Evolutionary conservation across 140 eudicot genomes (phyloP).

Genomic region (Senecio squalidus): DNA sequence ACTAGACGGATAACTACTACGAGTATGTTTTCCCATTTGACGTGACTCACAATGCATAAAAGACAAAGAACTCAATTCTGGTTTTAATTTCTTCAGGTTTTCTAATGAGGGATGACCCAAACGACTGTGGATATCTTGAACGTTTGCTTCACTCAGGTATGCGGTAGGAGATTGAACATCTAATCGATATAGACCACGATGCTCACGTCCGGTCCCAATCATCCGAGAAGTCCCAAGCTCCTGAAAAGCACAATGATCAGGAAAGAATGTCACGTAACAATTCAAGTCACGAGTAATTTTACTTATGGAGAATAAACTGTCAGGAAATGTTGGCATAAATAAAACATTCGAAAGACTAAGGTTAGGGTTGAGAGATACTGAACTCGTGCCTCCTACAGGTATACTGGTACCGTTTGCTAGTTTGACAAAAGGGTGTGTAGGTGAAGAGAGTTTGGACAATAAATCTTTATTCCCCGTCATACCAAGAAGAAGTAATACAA

Average conservation of each 20-base stretch:
- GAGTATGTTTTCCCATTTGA: not conserved
- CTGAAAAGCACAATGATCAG: not conserved
- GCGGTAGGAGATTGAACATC: not conserved
- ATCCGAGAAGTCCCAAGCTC: not conserved
- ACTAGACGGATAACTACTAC: not conserved
- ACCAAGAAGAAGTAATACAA: not conserved
- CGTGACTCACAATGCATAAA: not conserved
- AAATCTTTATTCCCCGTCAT: not conserved
- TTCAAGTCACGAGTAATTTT: not conserved
- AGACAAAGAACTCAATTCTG: not conserved
- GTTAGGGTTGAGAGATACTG: not conserved
- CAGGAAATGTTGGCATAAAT: not conserved
- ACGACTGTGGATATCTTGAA: not conserved
- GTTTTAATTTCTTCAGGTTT: not conserved
- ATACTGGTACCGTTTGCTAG: not conserved
- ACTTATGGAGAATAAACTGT: not conserved
- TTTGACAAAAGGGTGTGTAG: not conserved
- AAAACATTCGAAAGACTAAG: not conserved
- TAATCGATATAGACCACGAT: not conserved
- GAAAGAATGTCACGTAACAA: not conserved
- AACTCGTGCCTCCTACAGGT: not conserved
- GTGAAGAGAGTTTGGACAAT: not conserved
- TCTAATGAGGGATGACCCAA: not conserved
- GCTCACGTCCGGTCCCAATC: not conserved
- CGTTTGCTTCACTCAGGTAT: not conserved